phyloP scores from a whole-genome alignment of 176 grass and related monocot genomes.

The Zizania latifolia region DNA sequence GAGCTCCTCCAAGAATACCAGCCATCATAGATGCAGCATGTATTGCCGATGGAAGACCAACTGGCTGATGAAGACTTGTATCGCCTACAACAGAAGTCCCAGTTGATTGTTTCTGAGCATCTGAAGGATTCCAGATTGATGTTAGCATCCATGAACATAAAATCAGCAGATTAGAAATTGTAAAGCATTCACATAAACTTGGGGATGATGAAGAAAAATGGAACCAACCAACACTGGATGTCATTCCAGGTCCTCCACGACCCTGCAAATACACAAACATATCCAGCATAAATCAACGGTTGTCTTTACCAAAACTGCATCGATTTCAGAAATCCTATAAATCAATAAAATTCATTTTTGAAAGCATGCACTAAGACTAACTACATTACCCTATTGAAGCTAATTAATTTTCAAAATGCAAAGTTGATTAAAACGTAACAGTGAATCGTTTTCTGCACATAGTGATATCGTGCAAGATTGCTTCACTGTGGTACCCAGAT shows the following conservation, averaged over 20 bases:
- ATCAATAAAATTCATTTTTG: conserved; percentile 8
- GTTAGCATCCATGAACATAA: conserved; percentile 27
- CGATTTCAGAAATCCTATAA: conserved; percentile 2
- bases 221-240: conserved; percentile 58
- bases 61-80: conserved; percentile 56
- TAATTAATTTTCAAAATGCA: conserved; percentile 19
- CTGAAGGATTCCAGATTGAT: conserved; percentile 23
- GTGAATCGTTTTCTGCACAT: background rate
- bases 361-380: conserved; percentile 14
- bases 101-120: conserved; percentile 53
- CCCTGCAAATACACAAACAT: conserved; percentile 65
- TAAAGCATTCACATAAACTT: conserved; percentile 7
- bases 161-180: background rate
- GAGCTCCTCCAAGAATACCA: conserved; percentile 67
- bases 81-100: conserved; percentile 40
- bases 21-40: conserved; percentile 70
- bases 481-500: background rate
- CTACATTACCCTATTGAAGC: background rate
- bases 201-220: conserved; percentile 17
- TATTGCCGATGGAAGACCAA: conserved; percentile 72
- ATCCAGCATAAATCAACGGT: conserved; percentile 30
- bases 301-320: conserved; percentile 23
- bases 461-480: conserved; percentile 1
- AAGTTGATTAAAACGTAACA: background rate
- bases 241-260: conserved; percentile 91